Conservation (phyloP, 176 grass and related monocot genomes). For the Oryza brachyantha region DNA sequence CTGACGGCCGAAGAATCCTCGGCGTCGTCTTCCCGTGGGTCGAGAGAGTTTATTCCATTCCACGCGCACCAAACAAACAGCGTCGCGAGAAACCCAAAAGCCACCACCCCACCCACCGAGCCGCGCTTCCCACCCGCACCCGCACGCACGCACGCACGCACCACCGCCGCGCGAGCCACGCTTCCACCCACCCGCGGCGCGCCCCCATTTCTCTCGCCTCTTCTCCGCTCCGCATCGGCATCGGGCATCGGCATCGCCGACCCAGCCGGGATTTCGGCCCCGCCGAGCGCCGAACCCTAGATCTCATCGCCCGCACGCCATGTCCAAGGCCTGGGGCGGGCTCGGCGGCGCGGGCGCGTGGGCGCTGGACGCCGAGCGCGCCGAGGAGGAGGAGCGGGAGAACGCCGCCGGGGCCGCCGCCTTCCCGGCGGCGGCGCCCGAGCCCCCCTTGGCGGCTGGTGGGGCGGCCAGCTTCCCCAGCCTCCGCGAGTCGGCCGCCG, state of each 20-base stretch:
- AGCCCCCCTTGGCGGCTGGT: background rate
- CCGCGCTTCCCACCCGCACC: background rate
- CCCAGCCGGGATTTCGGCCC: background rate
- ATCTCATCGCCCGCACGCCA: conserved; percentile 10
- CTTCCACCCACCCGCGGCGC: background rate
- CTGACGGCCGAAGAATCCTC: no score
- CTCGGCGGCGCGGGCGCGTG: conserved; percentile 73
- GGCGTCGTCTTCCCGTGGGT: no score
- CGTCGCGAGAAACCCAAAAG: background rate
- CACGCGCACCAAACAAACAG: background rate
- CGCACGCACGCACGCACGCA: background rate
- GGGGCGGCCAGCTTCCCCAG: conserved; percentile 50
- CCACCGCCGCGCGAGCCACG: background rate
- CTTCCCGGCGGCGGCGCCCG: background rate
- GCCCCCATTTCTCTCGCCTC: background rate
- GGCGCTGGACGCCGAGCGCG: conserved; percentile 87
- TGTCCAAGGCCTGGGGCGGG: conserved; percentile 69
- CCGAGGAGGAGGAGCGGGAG: conserved; percentile 70
- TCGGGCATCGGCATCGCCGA: conserved; percentile 25
- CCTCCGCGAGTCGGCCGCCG: conserved; percentile 51
- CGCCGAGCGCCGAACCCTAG: conserved; percentile 21
- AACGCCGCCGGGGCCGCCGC: background rate
- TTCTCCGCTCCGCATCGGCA: background rate
- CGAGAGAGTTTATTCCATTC: background rate
- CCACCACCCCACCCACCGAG: no score